These are phyloP conservation scores for Circinella umbellata DNA, from an alignment of 371 early-diverging fungal genomes.

Conservation along the genomic window DNA sequence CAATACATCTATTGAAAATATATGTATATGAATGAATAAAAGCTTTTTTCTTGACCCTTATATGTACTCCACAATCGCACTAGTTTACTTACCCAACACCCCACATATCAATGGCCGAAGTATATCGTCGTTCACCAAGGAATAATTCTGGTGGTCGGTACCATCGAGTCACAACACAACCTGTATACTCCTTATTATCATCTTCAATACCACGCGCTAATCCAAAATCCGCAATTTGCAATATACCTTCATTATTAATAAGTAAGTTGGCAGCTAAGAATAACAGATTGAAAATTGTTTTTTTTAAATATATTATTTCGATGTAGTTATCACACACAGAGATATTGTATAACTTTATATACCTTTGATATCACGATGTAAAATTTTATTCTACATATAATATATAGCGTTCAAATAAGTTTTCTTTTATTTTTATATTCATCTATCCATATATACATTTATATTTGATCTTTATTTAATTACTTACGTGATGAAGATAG, in stretches of 20 bases:
- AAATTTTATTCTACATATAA: slow-evolving; percentile 63
- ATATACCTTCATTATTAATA: slow-evolving; percentile 79
- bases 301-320: too few species aligned
- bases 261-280: slow-evolving; percentile 85
- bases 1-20: slow-evolving; percentile 64
- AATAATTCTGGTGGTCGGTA: slow-evolving; percentile 98
- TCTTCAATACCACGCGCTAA: slow-evolving; percentile 79
- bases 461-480: neutral
- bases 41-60: neutral
- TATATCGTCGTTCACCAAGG: slow-evolving; percentile 85
- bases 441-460: neutral
- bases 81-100: slow-evolving; percentile 81
- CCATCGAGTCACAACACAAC: slow-evolving; percentile 97
- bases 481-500: slow-evolving; percentile 77
- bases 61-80: too few species aligned
- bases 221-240: slow-evolving; percentile 94
- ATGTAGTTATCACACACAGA: too few species aligned
- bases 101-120: slow-evolving; percentile 97
- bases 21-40: neutral
- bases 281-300: neutral
- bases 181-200: slow-evolving; percentile 75
- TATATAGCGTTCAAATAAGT: neutral
- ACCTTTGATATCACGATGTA: slow-evolving; percentile 94
- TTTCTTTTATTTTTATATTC: neutral
- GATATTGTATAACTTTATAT: too few species aligned